Percentiles rank a stretch among this genome's conserved stretches.
These are phyloP conservation scores for Chlorella sp. DNA, from an alignment of 139 green algal species.

Conservation along the genomic window DNA sequence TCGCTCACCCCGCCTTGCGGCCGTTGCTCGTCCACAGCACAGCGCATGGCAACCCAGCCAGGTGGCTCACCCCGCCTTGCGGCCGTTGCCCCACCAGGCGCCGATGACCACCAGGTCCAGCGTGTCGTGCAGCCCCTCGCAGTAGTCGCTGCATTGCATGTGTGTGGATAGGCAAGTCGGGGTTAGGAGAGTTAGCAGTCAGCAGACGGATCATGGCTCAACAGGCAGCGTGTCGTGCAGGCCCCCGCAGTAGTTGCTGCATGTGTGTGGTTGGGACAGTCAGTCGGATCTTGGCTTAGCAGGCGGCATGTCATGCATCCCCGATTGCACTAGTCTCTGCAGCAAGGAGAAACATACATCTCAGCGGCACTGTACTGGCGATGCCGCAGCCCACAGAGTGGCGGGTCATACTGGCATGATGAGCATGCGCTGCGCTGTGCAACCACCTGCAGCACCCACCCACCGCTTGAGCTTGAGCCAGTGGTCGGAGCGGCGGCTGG, in stretches of 20 bases:
- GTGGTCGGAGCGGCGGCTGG: slow-evolving; percentile 70
- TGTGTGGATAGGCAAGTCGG: background rate
- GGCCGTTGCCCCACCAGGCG: slow-evolving; percentile 83
- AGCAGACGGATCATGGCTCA: no score
- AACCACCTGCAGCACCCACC: background rate
- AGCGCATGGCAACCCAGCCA: no score
- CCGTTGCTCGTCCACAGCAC: slow-evolving; percentile 87
- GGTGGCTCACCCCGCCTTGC: slow-evolving; percentile 66
- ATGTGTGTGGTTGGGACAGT: no score
- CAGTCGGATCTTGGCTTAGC: no score
- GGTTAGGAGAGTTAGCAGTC: no score
- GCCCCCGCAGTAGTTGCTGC: no score
- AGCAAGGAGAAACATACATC: no score
- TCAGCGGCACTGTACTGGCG: background rate
- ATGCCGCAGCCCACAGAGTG: background rate
- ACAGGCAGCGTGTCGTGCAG: no score
- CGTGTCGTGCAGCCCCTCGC: slow-evolving; percentile 79
- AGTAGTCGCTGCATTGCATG: slow-evolving; percentile 75
- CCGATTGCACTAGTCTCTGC: no score
- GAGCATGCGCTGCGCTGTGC: background rate
- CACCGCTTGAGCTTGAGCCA: slow-evolving; percentile 86
- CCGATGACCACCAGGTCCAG: slow-evolving; percentile 95
- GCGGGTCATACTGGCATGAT: no score
- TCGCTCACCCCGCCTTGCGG: slow-evolving; percentile 61
- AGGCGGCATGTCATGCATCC: no score